Evolutionary conservation across 23 red algal genomes (phyloP).

Genomic region (Pyropia yezoensis): DNA sequence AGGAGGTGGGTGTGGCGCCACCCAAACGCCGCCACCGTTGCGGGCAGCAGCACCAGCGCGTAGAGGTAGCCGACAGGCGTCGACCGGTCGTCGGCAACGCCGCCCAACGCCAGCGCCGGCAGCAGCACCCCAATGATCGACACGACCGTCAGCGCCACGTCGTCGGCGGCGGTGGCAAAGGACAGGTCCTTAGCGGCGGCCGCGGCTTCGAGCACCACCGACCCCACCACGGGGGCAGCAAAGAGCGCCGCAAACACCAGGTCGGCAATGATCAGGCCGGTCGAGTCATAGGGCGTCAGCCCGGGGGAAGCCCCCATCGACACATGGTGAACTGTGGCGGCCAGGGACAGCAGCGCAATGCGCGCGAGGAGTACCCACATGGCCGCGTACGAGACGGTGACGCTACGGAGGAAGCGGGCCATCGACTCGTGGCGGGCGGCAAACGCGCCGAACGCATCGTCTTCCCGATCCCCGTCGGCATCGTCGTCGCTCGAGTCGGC

Average conservation of each 20-base stretch:
- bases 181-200: constrained; percentile 12
- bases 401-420: constrained; percentile 22
- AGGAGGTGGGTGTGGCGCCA: too few species aligned
- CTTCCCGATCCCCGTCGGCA: too few species aligned
- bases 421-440: too few species aligned
- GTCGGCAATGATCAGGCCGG: constrained; percentile 5
- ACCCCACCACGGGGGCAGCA: constrained; percentile 7
- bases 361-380: constrained; percentile 22
- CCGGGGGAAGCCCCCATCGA: too few species aligned
- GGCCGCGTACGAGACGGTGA: constrained; percentile 39
- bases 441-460: too few species aligned
- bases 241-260: constrained; percentile 12
- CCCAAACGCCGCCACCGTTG: too few species aligned
- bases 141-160: constrained; percentile 26
- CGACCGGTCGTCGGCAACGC: background rate
- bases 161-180: background rate
- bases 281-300: too few species aligned
- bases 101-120: constrained; percentile 12
- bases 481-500: too few species aligned
- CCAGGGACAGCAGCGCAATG: too few species aligned
- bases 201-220: constrained; percentile 23
- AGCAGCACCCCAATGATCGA: constrained; percentile 20
- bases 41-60: constrained; percentile 14
- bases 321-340: too few species aligned
- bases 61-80: constrained; percentile 1